Evolutionary conservation across 805 yeast species (phyloP).

Genomic region (Tetrapisispora iriomotensis): DNA sequence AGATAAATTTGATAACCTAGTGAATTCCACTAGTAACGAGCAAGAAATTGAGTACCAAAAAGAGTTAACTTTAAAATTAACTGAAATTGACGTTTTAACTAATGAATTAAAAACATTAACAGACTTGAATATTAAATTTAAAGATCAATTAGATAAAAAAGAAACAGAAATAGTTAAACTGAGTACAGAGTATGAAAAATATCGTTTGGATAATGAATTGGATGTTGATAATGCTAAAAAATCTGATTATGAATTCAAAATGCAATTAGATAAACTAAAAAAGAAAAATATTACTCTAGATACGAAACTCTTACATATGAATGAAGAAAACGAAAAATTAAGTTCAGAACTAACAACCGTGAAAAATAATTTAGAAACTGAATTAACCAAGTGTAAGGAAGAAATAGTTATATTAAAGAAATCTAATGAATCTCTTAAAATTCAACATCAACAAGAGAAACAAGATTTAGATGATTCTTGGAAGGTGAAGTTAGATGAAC

Average conservation of each 20-base stretch:
- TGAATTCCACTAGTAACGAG: neutral
- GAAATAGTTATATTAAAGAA: neutral
- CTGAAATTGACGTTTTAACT: neutral
- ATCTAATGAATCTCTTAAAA: too few relatives aligned
- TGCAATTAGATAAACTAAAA: neutral
- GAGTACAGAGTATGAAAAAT: constrained; percentile 1
- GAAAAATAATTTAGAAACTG: constrained; percentile 1
- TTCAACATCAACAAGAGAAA: too few relatives aligned
- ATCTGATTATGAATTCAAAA: neutral
- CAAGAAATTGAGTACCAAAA: neutral
- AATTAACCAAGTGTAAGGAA: constrained; percentile 4
- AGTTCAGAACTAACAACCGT: neutral
- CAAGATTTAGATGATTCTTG: too few relatives aligned
- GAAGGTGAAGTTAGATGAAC: too few relatives aligned
- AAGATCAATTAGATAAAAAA: neutral
- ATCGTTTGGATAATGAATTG: neutral
- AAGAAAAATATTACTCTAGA: neutral
- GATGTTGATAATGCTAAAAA: neutral
- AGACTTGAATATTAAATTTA: neutral
- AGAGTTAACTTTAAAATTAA: neutral
- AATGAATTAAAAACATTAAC: neutral
- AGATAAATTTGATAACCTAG: neutral
- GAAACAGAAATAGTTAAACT: neutral
- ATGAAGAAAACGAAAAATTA: constrained; percentile 1
- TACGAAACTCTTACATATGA: constrained; percentile 1